Conservation (phyloP, 2,329 filamentous ascomycete species). For the Penicillium hesseltinei region DNA sequence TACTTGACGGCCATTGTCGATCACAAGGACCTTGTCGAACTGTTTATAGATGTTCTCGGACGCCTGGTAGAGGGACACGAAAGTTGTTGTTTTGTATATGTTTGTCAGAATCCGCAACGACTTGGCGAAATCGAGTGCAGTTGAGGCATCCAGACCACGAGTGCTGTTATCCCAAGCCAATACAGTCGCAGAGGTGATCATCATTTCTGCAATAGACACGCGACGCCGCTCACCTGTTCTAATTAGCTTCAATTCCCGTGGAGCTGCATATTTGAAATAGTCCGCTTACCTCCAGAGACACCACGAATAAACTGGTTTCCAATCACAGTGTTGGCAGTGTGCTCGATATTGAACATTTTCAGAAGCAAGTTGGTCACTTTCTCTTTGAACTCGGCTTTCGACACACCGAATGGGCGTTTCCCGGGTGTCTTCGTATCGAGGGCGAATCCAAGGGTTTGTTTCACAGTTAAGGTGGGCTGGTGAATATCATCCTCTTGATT, state of each 20-base stretch:
- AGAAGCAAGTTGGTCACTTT: constrained; percentile 71
- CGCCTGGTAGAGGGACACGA: constrained; percentile 82
- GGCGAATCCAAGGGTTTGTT: constrained; percentile 82
- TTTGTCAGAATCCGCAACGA: constrained; percentile 78
- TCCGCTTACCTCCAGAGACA: constrained; percentile 57
- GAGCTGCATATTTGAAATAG: neutral
- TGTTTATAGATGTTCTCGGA: constrained; percentile 76
- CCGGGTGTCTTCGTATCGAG: constrained; percentile 81
- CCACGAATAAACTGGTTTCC: constrained; percentile 79
- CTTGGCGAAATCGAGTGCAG: constrained; percentile 64
- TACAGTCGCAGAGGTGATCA: constrained; percentile 70
- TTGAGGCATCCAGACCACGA: constrained; percentile 66
- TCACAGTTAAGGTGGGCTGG: constrained; percentile 79
- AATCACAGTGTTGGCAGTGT: constrained; percentile 80
- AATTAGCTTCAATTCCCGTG: neutral
- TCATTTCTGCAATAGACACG: constrained; percentile 79
- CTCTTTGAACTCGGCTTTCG: constrained; percentile 71
- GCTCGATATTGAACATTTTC: constrained; percentile 92
- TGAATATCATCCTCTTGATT: constrained; percentile 86
- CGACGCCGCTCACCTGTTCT: constrained; percentile 67
- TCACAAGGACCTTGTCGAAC: constrained; percentile 82
- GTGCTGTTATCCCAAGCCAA: constrained; percentile 75
- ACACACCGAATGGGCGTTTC: constrained; percentile 72
- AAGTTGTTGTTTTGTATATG: constrained; percentile 78
- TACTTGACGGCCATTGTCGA: constrained; percentile 71